These are phyloP conservation scores for Cynanchum wilfordii DNA, from an alignment of 257 asterid species.

Conservation along the genomic window DNA sequence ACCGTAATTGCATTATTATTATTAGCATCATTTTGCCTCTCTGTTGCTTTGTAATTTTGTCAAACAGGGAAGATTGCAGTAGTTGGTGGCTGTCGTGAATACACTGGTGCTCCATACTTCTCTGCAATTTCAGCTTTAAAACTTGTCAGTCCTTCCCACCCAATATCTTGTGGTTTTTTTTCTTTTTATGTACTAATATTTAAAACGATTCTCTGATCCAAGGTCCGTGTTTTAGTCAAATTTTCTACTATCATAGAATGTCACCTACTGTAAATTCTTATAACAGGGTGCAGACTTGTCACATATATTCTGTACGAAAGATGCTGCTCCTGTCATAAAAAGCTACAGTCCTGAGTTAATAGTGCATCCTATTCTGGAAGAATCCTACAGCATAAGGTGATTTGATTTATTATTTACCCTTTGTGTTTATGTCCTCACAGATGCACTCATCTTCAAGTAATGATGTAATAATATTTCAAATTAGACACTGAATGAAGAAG, in stretches of 20 bases:
- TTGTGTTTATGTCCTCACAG: neutral
- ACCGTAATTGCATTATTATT: neutral
- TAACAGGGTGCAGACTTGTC: slow-evolving; percentile 96
- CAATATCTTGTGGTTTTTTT: neutral
- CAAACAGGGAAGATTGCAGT: slow-evolving; percentile 94
- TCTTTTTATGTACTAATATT: neutral
- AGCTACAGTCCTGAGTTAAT: slow-evolving; percentile 94
- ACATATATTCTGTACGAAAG: slow-evolving; percentile 93
- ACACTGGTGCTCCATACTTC: slow-evolving; percentile 98
- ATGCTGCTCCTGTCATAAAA: slow-evolving; percentile 88
- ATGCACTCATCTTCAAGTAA: neutral
- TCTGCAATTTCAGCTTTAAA: slow-evolving; percentile 95
- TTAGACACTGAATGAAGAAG: slow-evolving; percentile 18
- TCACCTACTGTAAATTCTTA: slow-evolving; percentile 11
- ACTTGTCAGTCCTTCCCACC: slow-evolving; percentile 55
- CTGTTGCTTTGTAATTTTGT: slow-evolving; percentile 5
- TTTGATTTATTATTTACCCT: slow-evolving; percentile 5
- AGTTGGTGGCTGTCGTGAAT: slow-evolving; percentile 95
- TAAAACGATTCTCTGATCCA: neutral
- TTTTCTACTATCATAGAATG: neutral
- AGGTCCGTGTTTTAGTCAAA: neutral
- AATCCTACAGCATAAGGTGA: slow-evolving; percentile 83
- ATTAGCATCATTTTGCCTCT: neutral
- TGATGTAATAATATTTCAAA: neutral
- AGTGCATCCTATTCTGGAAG: slow-evolving; percentile 93